Conservation (phyloP, 1,284 basidiomycete genomes). For the Termitomyces sp. region DNA sequence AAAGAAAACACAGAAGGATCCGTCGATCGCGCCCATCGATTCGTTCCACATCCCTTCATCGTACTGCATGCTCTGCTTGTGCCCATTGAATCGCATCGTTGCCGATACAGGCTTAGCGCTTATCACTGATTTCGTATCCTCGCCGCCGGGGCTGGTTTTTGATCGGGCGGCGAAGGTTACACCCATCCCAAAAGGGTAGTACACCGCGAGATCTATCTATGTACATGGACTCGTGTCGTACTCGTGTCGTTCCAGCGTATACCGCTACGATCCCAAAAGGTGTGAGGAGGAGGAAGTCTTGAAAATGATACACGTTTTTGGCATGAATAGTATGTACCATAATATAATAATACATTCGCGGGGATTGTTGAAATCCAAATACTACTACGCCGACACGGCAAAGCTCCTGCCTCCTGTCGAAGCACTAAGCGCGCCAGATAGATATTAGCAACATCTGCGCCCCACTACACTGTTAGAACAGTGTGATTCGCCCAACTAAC, state of each 20-base stretch:
- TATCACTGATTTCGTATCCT: background rate
- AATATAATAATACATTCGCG: conserved; percentile 25
- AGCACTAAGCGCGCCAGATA: conserved; percentile 35
- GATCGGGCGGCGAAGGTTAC: background rate
- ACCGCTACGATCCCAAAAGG: background rate
- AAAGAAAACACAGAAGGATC: background rate
- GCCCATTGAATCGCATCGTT: conserved; percentile 3
- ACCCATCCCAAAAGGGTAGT: no score
- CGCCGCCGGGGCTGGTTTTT: background rate
- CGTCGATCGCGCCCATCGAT: background rate
- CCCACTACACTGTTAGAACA: conserved; percentile 25
- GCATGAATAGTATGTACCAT: background rate
- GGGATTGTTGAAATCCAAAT: conserved; percentile 63
- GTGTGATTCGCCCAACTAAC: conserved; percentile 41
- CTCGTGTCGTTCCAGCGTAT: background rate
- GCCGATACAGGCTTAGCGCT: background rate
- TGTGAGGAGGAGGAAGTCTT: background rate
- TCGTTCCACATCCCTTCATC: background rate
- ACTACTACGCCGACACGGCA: conserved; percentile 35
- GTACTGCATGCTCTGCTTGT: conserved; percentile 5
- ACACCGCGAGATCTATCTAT: background rate
- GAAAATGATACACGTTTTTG: background rate
- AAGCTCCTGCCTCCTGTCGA: conserved; percentile 36
- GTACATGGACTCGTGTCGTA: background rate
- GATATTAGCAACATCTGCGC: conserved; percentile 30